Conservation (phyloP, 306 rosid species). For the Quercus aquifolioides region DNA sequence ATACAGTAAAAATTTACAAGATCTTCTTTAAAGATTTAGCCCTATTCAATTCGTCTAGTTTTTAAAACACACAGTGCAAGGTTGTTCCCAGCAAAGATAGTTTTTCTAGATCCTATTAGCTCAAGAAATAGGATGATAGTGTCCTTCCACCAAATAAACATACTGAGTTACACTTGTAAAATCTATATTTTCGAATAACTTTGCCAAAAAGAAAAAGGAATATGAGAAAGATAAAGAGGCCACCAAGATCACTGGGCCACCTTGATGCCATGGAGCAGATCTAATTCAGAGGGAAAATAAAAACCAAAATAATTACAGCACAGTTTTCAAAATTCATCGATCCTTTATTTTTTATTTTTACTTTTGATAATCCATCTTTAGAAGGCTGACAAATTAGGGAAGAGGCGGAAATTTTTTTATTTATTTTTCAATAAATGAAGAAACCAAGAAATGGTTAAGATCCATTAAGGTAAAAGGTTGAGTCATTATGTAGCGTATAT, state of each 20-base stretch:
- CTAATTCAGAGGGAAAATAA: neutral
- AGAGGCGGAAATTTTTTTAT: too few species aligned
- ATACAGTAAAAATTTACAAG: neutral
- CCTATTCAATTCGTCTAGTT: neutral
- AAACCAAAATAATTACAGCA: neutral
- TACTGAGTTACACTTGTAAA: neutral
- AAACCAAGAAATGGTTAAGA: too few species aligned
- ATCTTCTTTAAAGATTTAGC: neutral
- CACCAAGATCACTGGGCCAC: slow-evolving; percentile 7
- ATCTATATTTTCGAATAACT: neutral
- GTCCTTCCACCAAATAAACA: neutral
- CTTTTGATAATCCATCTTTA: too few species aligned
- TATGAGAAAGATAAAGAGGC: slow-evolving; percentile 10
- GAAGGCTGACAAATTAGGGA: too few species aligned
- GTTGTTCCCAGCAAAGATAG: neutral
- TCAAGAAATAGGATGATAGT: neutral
- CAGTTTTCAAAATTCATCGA: neutral
- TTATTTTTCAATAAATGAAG: too few species aligned
- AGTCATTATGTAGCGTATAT: too few species aligned
- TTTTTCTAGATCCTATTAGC: neutral
- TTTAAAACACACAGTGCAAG: neutral
- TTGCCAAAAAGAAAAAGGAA: slow-evolving; percentile 10
- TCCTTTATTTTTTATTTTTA: neutral
- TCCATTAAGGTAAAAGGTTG: too few species aligned
- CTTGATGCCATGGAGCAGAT: neutral